These are phyloP conservation scores for Puccinia polysora DNA, from an alignment of 1,284 basidiomycete species.

Conservation along the genomic window DNA sequence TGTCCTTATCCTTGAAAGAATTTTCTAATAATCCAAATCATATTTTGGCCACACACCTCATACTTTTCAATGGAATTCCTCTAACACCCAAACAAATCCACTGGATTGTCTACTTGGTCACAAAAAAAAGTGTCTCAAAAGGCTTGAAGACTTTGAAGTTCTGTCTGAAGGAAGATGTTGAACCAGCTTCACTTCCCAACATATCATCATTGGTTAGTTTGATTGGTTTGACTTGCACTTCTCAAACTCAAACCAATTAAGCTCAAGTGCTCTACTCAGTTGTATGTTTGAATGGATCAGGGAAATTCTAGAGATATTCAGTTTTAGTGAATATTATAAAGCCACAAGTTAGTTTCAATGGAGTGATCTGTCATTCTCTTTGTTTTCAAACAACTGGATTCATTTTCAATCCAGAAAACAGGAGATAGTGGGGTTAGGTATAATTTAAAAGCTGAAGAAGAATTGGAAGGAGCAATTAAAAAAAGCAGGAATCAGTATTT, in stretches of 20 bases:
- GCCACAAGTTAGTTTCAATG: too few relatives aligned
- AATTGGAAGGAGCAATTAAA: too few relatives aligned
- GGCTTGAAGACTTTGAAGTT: slow-evolving; percentile 6
- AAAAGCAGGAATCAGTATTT: too few relatives aligned
- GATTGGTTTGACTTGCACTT: neutral
- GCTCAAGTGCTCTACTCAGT: slow-evolving; percentile 1
- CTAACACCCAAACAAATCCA: slow-evolving; percentile 10
- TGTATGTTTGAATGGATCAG: slow-evolving; percentile 17
- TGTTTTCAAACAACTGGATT: too few relatives aligned
- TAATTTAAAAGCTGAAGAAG: too few relatives aligned
- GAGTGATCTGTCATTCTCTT: too few relatives aligned
- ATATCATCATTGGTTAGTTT: slow-evolving; percentile 16
- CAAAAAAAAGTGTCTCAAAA: neutral
- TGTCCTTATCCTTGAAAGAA: neutral
- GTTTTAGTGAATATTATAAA: slow-evolving; percentile 12
- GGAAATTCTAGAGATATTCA: neutral
- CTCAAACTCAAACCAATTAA: neutral
- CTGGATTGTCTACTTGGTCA: slow-evolving; percentile 4
- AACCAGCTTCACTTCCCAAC: neutral
- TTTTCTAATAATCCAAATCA: slow-evolving; percentile 5
- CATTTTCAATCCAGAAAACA: too few relatives aligned
- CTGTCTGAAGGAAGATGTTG: neutral
- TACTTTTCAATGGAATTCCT: slow-evolving; percentile 4
- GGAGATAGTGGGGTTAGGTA: too few relatives aligned
- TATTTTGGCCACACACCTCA: slow-evolving; percentile 6